Base-by-base conservation (phyloP, 805 yeast species). In the Zygosaccharomyces rouxii region DNA sequence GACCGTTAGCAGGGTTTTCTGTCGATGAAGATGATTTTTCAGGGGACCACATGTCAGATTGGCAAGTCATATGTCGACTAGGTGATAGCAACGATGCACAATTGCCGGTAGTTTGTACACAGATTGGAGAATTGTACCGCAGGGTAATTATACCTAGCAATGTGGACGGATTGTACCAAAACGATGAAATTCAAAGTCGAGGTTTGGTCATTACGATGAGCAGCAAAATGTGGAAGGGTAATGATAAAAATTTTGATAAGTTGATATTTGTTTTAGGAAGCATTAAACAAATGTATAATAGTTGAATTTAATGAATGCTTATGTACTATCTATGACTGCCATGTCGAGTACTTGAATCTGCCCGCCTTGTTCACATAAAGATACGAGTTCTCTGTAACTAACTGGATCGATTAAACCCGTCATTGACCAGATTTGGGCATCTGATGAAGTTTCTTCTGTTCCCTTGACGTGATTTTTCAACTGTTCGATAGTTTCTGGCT, bases 381-480 rank as follows among this genome's bases (percentile, higher is more conserved):
- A 84, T 2, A 84, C 84, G 21, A 90, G 68, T 10, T 78, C 81
- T 55, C 89, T 77, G 64, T 86, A 90, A 56, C 78, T 79, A 10
- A 88, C 86, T 0, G 98, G 98, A 60, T 90, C 97, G 28, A 90
- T 86, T 26, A 86, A 74, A 3, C 89, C 87, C 10, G 76, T 72
- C 11, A 80, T 75, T 42, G 77, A 80, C 77, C 81, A 80, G 10
- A 53, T 46, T 44, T 70, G 74, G 11, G 73, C 79, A 48, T 69
- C 62, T 39, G 72, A 74, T 43, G 75, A 75, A 9, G 64, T 67
- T 13, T 73, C 79, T 48, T 70, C 59, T 46, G 77, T 73, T 18
- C 64, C 66, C 38, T 75, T 78, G 25, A 79, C 62, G 35, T 77
- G 54, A 2, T 68, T 68, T 39, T 69, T 71, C 13, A 81, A 52